Percentiles rank a stretch among this genome's conserved stretches.
These are phyloP conservation scores for Capniomyces stellatus DNA, from an alignment of 371 early-diverging fungal genomes.

Conservation along the genomic window DNA sequence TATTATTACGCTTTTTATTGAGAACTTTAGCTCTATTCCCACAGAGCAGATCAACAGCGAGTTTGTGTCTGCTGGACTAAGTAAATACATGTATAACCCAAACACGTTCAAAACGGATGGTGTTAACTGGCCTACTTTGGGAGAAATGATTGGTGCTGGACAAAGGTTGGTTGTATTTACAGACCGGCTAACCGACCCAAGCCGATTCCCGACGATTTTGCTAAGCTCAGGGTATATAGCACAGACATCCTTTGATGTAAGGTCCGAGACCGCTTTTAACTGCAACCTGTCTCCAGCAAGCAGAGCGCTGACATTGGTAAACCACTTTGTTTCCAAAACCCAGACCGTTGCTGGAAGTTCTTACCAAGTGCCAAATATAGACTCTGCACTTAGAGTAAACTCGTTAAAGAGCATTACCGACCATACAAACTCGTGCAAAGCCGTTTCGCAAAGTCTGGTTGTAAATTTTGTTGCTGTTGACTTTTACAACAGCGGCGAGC, in stretches of 20 bases:
- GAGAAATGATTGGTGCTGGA: slow-evolving; percentile 35
- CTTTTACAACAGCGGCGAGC: slow-evolving; percentile 46
- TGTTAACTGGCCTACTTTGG: slow-evolving; percentile 44
- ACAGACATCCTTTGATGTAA: slow-evolving; percentile 22
- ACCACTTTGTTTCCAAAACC: slow-evolving; percentile 23
- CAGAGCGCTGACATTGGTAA: slow-evolving; percentile 18
- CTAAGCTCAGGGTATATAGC: slow-evolving; percentile 14
- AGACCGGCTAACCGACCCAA: slow-evolving; percentile 32
- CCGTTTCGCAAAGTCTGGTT: slow-evolving; percentile 10
- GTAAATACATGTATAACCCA: slow-evolving; percentile 23
- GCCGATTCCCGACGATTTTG: slow-evolving; percentile 36
- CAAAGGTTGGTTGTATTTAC: slow-evolving; percentile 46
- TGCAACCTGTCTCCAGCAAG: slow-evolving; percentile 8
- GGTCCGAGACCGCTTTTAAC: slow-evolving; percentile 5
- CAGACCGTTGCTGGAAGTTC: neutral
- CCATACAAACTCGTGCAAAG: slow-evolving; percentile 14
- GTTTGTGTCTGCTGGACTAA: slow-evolving; percentile 37
- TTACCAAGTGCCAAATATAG: slow-evolving; percentile 10
- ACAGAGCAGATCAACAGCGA: slow-evolving; percentile 27
- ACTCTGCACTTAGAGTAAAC: slow-evolving; percentile 12
- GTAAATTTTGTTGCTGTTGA: slow-evolving; percentile 58
- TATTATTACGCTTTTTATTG: slow-evolving; percentile 50
- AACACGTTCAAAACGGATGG: slow-evolving; percentile 5
- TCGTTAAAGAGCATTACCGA: slow-evolving; percentile 9
- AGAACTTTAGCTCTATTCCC: slow-evolving; percentile 35